These are phyloP conservation scores for Straminergon stramineum DNA, from an alignment of 225 moss, liverwort and hornwort species.

Conservation along the genomic window DNA sequence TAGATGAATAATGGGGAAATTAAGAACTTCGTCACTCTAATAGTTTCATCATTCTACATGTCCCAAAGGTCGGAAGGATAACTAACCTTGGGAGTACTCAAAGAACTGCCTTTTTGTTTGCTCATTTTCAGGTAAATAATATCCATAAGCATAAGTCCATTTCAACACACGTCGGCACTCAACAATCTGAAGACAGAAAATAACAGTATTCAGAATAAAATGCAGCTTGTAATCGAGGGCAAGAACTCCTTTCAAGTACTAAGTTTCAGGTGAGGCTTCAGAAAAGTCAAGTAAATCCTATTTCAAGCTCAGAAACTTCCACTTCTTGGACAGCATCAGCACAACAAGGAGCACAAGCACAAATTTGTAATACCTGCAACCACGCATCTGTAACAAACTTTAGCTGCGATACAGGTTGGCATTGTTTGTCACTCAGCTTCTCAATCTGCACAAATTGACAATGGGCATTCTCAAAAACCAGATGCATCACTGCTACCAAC, in stretches of 20 bases:
- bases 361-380: constrained; percentile 44
- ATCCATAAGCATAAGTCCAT: constrained; percentile 98
- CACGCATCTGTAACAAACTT: constrained; percentile 98
- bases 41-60: neutral
- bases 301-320: neutral
- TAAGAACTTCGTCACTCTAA: neutral
- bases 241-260: neutral
- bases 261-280: neutral
- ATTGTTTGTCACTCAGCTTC: constrained; percentile 89
- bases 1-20: neutral
- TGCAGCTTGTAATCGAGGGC: neutral
- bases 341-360: neutral
- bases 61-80: neutral
- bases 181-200: constrained; percentile 61
- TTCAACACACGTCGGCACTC: constrained; percentile 96
- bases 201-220: neutral
- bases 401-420: constrained; percentile 96
- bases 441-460: constrained; percentile 52
- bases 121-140: constrained; percentile 83
- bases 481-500: neutral
- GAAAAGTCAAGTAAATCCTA: neutral
- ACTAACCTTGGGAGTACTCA: constrained; percentile 85
- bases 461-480: neutral
- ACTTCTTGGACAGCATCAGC: neutral
- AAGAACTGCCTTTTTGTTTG: constrained; percentile 86